These are phyloP conservation scores for Ogataea ramenticola DNA, from an alignment of 805 yeast genomes.

Conservation along the genomic window DNA sequence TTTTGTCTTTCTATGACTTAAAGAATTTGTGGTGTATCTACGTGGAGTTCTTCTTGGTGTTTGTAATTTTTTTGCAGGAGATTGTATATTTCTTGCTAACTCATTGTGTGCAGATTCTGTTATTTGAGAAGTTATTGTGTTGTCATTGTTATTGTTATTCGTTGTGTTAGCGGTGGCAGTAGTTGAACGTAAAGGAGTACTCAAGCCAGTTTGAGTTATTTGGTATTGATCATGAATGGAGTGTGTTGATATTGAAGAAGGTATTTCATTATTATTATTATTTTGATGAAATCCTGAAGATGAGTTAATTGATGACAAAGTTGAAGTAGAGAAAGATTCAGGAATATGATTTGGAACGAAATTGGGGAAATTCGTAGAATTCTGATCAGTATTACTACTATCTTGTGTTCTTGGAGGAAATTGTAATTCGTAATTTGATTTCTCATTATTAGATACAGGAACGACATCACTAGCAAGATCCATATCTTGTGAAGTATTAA, in stretches of 20 bases:
- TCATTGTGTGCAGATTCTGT: slow-evolving; percentile 13
- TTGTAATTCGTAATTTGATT: slow-evolving; percentile 17
- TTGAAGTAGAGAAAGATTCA: slow-evolving; percentile 27
- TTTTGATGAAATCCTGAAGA: slow-evolving; percentile 3
- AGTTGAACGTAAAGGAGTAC: neutral
- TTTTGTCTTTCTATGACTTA: slow-evolving; percentile 15
- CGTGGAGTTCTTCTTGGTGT: slow-evolving; percentile 14
- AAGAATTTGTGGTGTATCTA: slow-evolving; percentile 5
- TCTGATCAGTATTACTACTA: too few species aligned
- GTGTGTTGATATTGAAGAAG: slow-evolving; percentile 13
- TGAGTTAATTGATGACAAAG: slow-evolving; percentile 25
- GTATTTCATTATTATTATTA: slow-evolving; percentile 1
- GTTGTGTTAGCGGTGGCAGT: too few species aligned
- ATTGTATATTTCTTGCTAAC: slow-evolving; percentile 4
- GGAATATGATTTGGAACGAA: neutral
- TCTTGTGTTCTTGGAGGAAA: slow-evolving; percentile 12
- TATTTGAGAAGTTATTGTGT: neutral
- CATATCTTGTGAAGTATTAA: neutral
- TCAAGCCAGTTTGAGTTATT: neutral
- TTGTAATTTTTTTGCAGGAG: neutral
- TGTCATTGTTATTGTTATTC: too few species aligned
- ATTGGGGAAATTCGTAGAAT: neutral
- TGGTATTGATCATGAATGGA: slow-evolving; percentile 2
- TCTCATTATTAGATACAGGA: slow-evolving; percentile 17
- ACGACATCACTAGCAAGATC: slow-evolving; percentile 11